phyloP scores from a whole-genome alignment of 2,329 filamentous ascomycete genomes.

The Sporothrix variecibatus region DNA sequence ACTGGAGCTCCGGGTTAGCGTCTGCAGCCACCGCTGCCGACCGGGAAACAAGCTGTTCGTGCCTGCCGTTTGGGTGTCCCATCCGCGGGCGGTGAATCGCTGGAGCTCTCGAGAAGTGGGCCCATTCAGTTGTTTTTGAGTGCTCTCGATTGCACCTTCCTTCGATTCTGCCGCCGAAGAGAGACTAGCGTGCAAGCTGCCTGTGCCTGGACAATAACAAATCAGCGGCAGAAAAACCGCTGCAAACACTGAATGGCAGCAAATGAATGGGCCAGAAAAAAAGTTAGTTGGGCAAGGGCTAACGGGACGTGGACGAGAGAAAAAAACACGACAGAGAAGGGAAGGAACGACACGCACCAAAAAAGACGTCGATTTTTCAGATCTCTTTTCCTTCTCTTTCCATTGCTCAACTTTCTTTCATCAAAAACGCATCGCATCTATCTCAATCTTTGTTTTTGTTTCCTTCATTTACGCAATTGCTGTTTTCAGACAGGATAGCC shows the following conservation, averaged over 20 bases:
- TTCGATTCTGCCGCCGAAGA: not conserved
- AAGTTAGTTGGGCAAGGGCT: not conserved
- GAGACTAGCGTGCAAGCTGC: not conserved
- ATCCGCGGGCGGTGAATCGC: conserved; percentile 13
- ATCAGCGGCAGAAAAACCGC: conserved; percentile 22
- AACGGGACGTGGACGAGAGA: not conserved
- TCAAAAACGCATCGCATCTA: not conserved
- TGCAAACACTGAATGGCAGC: not conserved
- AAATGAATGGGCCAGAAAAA: conserved; percentile 12
- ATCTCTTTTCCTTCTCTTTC: no score
- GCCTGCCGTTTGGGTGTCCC: not conserved
- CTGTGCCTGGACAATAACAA: conserved; percentile 25
- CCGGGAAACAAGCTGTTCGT: conserved; percentile 17
- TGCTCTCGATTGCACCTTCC: not conserved
- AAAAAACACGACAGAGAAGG: conserved; percentile 10
- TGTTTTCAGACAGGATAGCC: not conserved
- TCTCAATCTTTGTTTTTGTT: not conserved
- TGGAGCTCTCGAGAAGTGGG: not conserved
- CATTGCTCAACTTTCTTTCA: conserved; percentile 1
- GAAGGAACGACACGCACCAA: conserved; percentile 14
- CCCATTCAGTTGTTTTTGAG: not conserved
- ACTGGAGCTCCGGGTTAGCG: conserved; percentile 20
- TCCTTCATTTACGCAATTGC: not conserved
- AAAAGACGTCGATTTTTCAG: not conserved
- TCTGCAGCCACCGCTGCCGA: conserved; percentile 1